phyloP scores from a whole-genome alignment of 345 rosid species.

The Melastoma malabathricum region DNA sequence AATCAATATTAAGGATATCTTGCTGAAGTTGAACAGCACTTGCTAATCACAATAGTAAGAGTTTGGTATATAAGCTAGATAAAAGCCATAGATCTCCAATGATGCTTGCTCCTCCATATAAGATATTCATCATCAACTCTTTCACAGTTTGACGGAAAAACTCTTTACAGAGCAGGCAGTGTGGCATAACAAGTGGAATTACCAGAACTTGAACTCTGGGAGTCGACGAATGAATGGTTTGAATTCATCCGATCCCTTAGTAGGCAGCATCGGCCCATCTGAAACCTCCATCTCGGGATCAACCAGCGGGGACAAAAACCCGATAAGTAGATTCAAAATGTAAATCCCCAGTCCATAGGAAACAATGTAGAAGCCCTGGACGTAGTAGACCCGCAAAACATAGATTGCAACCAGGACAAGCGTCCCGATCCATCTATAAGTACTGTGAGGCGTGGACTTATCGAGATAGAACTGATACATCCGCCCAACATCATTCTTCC shows the following conservation, averaged over 20 bases:
- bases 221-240: slow-evolving; percentile 74
- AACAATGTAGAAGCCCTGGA: slow-evolving; percentile 48
- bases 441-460: slow-evolving; percentile 31
- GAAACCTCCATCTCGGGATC: slow-evolving; percentile 62
- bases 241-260: slow-evolving; percentile 42
- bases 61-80: too few relatives aligned
- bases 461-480: slow-evolving; percentile 42
- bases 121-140: too few relatives aligned
- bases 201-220: slow-evolving; percentile 80
- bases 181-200: slow-evolving; percentile 5
- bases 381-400: slow-evolving; percentile 36
- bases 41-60: too few relatives aligned
- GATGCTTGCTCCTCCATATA: too few relatives aligned
- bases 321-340: slow-evolving; percentile 62
- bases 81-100: too few relatives aligned
- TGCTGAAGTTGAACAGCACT: too few relatives aligned
- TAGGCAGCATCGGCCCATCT: slow-evolving; percentile 39
- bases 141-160: too few relatives aligned
- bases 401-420: slow-evolving; percentile 37
- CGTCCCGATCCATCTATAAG: slow-evolving; percentile 53
- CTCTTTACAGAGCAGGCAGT: too few relatives aligned
- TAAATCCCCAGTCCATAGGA: slow-evolving; percentile 66
- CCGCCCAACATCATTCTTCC: slow-evolving; percentile 35
- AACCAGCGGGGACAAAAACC: slow-evolving; percentile 64
- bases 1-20: too few relatives aligned